Percentiles rank a stretch among this genome's conserved stretches.
Conservation (phyloP, 768 basidiomycete genomes). For the Boletus vermiculosoides region DNA sequence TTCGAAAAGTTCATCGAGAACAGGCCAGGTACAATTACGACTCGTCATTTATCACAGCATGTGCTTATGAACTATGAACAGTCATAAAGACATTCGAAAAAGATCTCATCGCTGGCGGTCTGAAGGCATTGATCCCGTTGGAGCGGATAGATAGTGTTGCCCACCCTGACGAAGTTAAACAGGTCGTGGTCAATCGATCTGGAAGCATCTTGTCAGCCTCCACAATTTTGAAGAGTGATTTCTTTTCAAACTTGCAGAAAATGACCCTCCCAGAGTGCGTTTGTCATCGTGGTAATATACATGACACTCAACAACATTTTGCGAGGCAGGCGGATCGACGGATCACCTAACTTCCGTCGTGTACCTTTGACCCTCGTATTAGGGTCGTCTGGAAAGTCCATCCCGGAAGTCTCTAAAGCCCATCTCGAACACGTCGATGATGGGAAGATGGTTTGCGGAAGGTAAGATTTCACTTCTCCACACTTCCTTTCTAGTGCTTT, state of each 20-base stretch:
- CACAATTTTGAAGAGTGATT: constrained; percentile 93
- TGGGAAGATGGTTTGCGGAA: constrained; percentile 74
- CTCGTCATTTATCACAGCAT: neutral
- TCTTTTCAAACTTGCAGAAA: constrained; percentile 93
- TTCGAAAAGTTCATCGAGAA: constrained; percentile 83
- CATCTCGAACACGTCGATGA: constrained; percentile 37
- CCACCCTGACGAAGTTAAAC: constrained; percentile 87
- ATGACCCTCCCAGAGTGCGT: constrained; percentile 91
- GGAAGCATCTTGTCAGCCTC: constrained; percentile 88
- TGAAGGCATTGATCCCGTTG: constrained; percentile 79
- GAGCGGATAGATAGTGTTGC: constrained; percentile 74
- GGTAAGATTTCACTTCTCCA: constrained; percentile 41
- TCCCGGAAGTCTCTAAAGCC: constrained; percentile 34
- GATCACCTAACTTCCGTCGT: constrained; percentile 90
- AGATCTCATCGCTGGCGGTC: constrained; percentile 76
- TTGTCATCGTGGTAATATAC: neutral
- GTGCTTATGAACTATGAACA: constrained; percentile 25
- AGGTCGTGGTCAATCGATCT: constrained; percentile 78
- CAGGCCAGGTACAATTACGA: constrained; percentile 62
- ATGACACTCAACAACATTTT: constrained; percentile 5
- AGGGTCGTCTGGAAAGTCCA: constrained; percentile 23
- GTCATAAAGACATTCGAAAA: constrained; percentile 96
- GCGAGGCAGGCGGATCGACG: constrained; percentile 73
- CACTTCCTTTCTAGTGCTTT: constrained; percentile 14
- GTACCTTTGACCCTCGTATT: constrained; percentile 60